Conservation (phyloP, 106 monocot genomes). For the Vanilla planifolia region DNA sequence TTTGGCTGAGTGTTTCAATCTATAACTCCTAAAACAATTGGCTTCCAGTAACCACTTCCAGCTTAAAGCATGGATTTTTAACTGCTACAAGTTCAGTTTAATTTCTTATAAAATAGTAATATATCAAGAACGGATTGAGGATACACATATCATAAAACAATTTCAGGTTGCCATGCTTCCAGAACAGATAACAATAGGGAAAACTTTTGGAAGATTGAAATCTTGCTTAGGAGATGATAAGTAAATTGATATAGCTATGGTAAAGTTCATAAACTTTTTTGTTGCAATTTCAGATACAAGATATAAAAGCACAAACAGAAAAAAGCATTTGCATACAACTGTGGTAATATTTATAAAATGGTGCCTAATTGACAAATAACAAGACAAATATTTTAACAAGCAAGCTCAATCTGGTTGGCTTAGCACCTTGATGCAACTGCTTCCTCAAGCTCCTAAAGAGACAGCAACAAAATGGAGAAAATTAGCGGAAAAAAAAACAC, state of each 20-base stretch:
- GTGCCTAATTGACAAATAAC: neutral
- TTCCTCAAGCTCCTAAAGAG: constrained; percentile 1
- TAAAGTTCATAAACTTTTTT: neutral
- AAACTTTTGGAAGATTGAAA: neutral
- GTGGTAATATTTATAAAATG: neutral
- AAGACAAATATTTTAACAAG: neutral
- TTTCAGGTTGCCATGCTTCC: neutral
- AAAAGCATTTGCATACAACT: neutral
- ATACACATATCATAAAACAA: neutral
- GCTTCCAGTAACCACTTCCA: neutral
- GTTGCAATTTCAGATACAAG: neutral
- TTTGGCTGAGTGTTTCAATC: neutral
- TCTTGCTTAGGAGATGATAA: neutral
- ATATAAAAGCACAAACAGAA: neutral
- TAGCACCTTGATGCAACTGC: neutral
- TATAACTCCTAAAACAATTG: neutral
- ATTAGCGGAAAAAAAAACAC: neutral
- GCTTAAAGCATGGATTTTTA: neutral
- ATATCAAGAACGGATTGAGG: neutral
- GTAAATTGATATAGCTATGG: neutral
- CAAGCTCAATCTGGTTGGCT: neutral
- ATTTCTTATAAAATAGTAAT: neutral
- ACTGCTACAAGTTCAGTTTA: neutral
- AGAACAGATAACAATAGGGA: neutral
- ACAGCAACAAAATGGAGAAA: neutral